Conservation (phyloP, 1,139 yeast species). For the Hanseniaspora sp. region DNA sequence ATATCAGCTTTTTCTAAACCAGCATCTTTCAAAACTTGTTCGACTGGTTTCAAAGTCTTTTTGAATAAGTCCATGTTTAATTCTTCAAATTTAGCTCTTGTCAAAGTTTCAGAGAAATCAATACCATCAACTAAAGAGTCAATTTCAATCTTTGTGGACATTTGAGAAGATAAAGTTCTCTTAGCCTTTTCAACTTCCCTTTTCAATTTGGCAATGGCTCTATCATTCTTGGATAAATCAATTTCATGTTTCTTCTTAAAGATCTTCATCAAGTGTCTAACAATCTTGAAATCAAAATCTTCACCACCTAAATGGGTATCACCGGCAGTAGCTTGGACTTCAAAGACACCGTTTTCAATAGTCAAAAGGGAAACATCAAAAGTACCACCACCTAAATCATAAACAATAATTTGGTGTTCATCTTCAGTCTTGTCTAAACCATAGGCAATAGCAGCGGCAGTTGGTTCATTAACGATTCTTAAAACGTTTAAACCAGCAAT, state of each 20-base stretch:
- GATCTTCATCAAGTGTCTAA: conserved; percentile 70
- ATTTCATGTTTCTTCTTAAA: conserved; percentile 81
- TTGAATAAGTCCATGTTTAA: conserved; percentile 76
- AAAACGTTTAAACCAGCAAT: conserved; percentile 86
- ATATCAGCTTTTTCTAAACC: conserved; percentile 71
- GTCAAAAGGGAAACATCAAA: conserved; percentile 82
- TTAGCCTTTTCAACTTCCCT: conserved; percentile 96
- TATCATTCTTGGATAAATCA: conserved; percentile 62
- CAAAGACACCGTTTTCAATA: conserved; percentile 88
- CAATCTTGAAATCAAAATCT: conserved; percentile 85
- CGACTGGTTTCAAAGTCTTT: conserved; percentile 86
- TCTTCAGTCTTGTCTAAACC: conserved; percentile 83
- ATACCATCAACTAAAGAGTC: conserved; percentile 93
- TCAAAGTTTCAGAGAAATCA: conserved; percentile 83
- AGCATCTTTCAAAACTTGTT: conserved; percentile 82
- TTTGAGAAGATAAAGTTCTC: conserved; percentile 85
- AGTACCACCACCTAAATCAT: conserved; percentile 96
- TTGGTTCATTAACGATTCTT: conserved; percentile 91
- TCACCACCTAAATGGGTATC: conserved; percentile 96
- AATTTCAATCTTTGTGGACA: conserved; percentile 67
- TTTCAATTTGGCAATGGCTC: conserved; percentile 81
- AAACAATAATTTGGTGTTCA: conserved; percentile 81
- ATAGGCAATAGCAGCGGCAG: conserved; percentile 94
- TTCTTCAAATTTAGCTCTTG: conserved; percentile 94
- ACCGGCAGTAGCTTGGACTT: conserved; percentile 91